These are phyloP conservation scores for Cinnamomum micranthum DNA, from an alignment of 164 flowering plant genomes.

Conservation along the genomic window DNA sequence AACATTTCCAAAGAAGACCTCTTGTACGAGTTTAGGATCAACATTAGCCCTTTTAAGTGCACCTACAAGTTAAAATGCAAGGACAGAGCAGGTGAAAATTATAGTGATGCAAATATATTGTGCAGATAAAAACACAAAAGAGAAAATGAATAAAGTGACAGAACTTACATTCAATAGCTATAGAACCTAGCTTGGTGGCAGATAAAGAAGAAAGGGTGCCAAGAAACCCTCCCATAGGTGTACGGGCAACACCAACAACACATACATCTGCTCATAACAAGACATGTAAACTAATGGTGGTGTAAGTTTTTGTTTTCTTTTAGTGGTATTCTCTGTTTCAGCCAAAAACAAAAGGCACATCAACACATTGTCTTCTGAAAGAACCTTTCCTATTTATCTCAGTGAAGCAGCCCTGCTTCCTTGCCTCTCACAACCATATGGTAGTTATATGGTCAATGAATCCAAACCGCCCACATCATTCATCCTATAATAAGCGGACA, in stretches of 20 bases:
- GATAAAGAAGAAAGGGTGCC: constrained; percentile 81
- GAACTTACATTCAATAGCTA: constrained; percentile 65
- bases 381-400: too few species aligned
- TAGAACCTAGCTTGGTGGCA: constrained; percentile 87
- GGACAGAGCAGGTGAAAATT: neutral
- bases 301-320: neutral
- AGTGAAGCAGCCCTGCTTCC: too few species aligned
- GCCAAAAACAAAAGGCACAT: neutral
- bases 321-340: neutral
- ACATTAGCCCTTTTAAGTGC: constrained; percentile 84
- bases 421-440: too few species aligned
- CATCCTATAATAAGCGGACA: too few species aligned
- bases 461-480: too few species aligned
- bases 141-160: neutral
- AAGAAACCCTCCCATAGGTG: constrained; percentile 95
- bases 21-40: constrained; percentile 83
- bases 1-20: constrained; percentile 95
- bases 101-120: neutral
- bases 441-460: too few species aligned
- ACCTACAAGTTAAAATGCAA: constrained; percentile 31
- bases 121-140: neutral
- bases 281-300: neutral
- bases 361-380: neutral
- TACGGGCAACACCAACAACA: constrained; percentile 91
- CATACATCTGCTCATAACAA: constrained; percentile 70